Percentiles rank a stretch among this genome's conserved stretches.
phyloP scores from a whole-genome alignment of 306 rosid species.

The Coriaria nepalensis region DNA sequence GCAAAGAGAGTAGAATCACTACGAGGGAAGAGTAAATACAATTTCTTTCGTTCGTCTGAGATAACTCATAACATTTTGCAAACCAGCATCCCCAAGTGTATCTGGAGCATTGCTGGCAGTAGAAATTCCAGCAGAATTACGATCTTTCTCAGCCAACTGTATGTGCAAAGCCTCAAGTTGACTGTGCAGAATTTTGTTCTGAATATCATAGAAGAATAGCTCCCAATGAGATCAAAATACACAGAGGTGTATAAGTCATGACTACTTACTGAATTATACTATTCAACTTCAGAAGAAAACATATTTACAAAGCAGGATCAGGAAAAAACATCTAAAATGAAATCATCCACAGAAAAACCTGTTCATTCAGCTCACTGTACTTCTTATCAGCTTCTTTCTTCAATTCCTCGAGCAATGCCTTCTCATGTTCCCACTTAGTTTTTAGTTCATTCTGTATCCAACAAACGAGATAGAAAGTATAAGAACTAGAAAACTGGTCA shows the following conservation, averaged over 20 bases:
- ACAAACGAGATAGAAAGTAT: neutral
- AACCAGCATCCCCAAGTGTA: constrained; percentile 37
- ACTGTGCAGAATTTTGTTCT: constrained; percentile 83
- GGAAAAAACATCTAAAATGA: neutral
- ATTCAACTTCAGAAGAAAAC: neutral
- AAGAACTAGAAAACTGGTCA: neutral
- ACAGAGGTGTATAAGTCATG: neutral
- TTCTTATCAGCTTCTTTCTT: constrained; percentile 59
- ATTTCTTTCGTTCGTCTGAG: constrained; percentile 87
- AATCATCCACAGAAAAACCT: constrained; percentile 33
- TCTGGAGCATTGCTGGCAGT: constrained; percentile 31
- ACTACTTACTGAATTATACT: neutral
- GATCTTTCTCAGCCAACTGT: constrained; percentile 77
- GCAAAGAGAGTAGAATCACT: neutral
- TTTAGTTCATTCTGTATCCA: constrained; percentile 52
- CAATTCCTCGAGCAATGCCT: constrained; percentile 34
- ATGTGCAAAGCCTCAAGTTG: constrained; percentile 90
- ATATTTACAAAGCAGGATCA: neutral
- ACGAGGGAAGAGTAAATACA: constrained; percentile 29
- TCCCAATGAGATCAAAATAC: constrained; percentile 7
- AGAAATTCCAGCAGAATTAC: constrained; percentile 50
- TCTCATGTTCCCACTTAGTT: constrained; percentile 62
- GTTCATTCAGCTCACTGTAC: constrained; percentile 73
- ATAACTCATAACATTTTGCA: constrained; percentile 68
- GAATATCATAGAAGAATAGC: constrained; percentile 13